phyloP scores from a whole-genome alignment of 768 basidiomycete genomes.

The Cubamyces sp. region DNA sequence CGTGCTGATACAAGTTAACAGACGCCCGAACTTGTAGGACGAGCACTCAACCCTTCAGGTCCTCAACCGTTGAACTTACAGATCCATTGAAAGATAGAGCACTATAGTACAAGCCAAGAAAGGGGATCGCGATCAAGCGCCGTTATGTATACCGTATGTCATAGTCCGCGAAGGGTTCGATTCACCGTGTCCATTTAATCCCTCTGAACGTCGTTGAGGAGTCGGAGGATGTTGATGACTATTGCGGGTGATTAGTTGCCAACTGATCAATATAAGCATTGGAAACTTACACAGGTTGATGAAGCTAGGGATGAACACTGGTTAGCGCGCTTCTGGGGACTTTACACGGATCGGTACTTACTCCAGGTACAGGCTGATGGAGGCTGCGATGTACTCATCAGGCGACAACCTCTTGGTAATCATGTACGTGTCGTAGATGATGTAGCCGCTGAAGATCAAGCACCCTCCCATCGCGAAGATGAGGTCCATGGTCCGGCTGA shows the following conservation, averaged over 20 bases:
- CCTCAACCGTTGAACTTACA: no score
- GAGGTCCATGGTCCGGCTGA: slow-evolving; percentile 79
- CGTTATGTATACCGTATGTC: neutral
- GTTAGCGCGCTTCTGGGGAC: slow-evolving; percentile 16
- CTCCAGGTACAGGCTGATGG: slow-evolving; percentile 95
- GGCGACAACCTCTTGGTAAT: slow-evolving; percentile 89
- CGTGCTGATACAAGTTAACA: no score
- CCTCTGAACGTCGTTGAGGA: slow-evolving; percentile 59
- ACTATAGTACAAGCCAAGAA: neutral
- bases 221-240: slow-evolving; percentile 87
- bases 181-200: slow-evolving; percentile 3
- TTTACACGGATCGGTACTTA: slow-evolving; percentile 42
- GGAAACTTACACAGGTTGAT: slow-evolving; percentile 78
- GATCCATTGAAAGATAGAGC: no score
- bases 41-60: no score
- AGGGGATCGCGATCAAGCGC: neutral
- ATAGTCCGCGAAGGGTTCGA: neutral
- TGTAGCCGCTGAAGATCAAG: slow-evolving; percentile 86
- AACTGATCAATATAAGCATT: neutral
- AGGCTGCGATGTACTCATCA: slow-evolving; percentile 91
- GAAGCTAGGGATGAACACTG: slow-evolving; percentile 52
- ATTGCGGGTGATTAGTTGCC: neutral
- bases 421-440: slow-evolving; percentile 88
- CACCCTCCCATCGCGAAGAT: slow-evolving; percentile 78
- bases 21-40: no score